Evolutionary conservation across 192 early-diverging fungal species (phyloP).

Genomic region (Entomortierella chlamydospora): DNA sequence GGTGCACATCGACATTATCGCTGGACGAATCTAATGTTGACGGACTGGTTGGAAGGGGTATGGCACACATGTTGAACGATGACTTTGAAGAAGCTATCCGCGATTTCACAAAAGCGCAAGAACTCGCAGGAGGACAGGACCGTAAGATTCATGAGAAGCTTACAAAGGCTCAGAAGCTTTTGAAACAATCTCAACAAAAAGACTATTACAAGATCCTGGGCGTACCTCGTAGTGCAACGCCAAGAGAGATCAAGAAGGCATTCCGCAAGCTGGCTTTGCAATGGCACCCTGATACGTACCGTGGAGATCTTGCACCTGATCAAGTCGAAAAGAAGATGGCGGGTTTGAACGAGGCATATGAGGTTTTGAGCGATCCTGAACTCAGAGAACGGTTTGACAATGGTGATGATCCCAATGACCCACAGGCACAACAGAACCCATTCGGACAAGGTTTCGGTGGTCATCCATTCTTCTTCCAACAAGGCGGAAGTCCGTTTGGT

Average conservation of each 20-base stretch:
- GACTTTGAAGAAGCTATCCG: constrained; percentile 83
- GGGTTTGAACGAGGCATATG: constrained; percentile 93
- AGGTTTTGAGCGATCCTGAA: constrained; percentile 81
- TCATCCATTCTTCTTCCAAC: constrained; percentile 64
- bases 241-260: constrained; percentile 91
- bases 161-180: constrained; percentile 69
- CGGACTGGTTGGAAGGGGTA: constrained; percentile 77
- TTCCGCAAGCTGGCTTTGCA: constrained; percentile 89
- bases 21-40: constrained; percentile 79
- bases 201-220: constrained; percentile 98
- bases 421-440: constrained; percentile 59
- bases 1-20: constrained; percentile 78
- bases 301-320: constrained; percentile 80
- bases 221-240: constrained; percentile 77
- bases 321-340: constrained; percentile 90
- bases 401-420: constrained; percentile 85
- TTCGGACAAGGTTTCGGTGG: constrained; percentile 66
- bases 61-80: constrained; percentile 73
- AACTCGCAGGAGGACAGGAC: constrained; percentile 67
- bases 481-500: constrained; percentile 62
- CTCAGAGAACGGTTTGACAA: constrained; percentile 75
- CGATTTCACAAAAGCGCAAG: constrained; percentile 79
- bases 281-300: constrained; percentile 88
- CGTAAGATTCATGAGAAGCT: constrained; percentile 65
- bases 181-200: constrained; percentile 68